Evolutionary conservation across 805 yeast genomes (phyloP), one percentile per base, ranked within the genome.

Genomic region (Lachancea cidri): DNA sequence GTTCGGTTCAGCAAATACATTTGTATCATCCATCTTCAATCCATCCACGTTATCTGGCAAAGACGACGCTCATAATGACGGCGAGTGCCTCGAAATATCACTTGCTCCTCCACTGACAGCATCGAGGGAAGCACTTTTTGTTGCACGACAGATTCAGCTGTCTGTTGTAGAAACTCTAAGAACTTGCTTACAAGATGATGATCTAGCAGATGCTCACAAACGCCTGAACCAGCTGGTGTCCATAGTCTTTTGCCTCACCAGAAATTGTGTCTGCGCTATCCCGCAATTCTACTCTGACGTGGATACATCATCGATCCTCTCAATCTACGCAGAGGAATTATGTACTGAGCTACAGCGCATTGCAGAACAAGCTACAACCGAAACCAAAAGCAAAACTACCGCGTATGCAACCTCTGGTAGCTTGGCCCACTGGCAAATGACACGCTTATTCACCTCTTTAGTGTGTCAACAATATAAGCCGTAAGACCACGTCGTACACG

Each of bases 31-130:
- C 27, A 7, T 22, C 7, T 22, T 22, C 27, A 11, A 7, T 22
- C 27, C 27, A 7, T 7, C 27, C 7, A 7, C 11, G 11, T 11
- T 22, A 7, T 22, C 7, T 11, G 11, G 11, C 11, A 7, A 22
- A 7, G 7, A 22, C 27, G 11, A 22, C 17, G 36, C 29, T n/a
- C 19, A 17, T 14, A 35, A 24, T 16, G 37, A 35, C 4, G 37
- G 33, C 6, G 45, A 45, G n/a, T 35, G 36, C 13, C 30, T 44
- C 14, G 49, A 49, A n/a, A 22, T 49, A 9, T 32, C 48, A 9
- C 35, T 49, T 15, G 47, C 49, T 6, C 48, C 54, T 6, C 52
- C 51, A n/a, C 31, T 48, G 35, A 37, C 48, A 3, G 43, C 47
- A 6, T 39, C 49, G 29, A 42, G 46, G 15, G 54, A 49, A 18